Percentiles rank a stretch among this genome's conserved stretches.
Conservation (phyloP, 2,329 filamentous ascomycete genomes). For the Scolecobasidium constrictum region DNA sequence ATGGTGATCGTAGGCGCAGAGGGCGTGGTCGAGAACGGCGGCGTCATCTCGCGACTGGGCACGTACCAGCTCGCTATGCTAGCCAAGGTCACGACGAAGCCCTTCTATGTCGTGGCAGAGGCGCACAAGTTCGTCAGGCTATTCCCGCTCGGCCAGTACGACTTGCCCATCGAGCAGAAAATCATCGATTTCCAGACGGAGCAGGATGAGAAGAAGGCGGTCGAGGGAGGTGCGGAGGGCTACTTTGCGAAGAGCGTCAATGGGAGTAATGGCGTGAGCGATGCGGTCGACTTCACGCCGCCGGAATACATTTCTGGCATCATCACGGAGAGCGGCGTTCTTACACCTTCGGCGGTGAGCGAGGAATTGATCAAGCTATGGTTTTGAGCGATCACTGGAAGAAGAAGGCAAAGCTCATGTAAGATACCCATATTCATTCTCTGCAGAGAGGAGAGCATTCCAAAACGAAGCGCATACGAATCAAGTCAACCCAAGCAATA, state of each 20-base stretch:
- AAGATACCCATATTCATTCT: too few species aligned
- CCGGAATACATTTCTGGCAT: slow-evolving; percentile 60
- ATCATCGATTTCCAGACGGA: slow-evolving; percentile 61
- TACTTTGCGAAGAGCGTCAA: slow-evolving; percentile 6
- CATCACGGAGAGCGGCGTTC: slow-evolving; percentile 64
- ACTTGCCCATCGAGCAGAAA: slow-evolving; percentile 69
- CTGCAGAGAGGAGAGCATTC: too few species aligned
- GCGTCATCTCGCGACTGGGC: slow-evolving; percentile 80
- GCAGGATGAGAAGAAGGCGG: slow-evolving; percentile 13
- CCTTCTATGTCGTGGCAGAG: slow-evolving; percentile 86
- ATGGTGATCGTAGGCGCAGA: slow-evolving; percentile 59
- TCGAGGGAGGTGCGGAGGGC: slow-evolving; percentile 9
- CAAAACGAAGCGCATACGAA: too few species aligned
- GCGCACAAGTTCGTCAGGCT: slow-evolving; percentile 93
- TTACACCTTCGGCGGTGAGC: slow-evolving; percentile 58
- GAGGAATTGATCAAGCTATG: slow-evolving; percentile 59
- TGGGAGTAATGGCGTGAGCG: slow-evolving; percentile 19
- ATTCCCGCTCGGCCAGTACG: slow-evolving; percentile 71
- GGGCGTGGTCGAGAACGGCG: slow-evolving; percentile 87
- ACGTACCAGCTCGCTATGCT: slow-evolving; percentile 77
- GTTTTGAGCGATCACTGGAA: too few species aligned
- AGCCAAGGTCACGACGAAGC: slow-evolving; percentile 60
- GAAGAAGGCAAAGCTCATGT: too few species aligned
- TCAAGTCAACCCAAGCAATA: too few species aligned
- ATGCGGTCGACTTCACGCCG: slow-evolving; percentile 63